Conservation (phyloP, 1,284 basidiomycete species). For the Laetiporus sulphureus region DNA sequence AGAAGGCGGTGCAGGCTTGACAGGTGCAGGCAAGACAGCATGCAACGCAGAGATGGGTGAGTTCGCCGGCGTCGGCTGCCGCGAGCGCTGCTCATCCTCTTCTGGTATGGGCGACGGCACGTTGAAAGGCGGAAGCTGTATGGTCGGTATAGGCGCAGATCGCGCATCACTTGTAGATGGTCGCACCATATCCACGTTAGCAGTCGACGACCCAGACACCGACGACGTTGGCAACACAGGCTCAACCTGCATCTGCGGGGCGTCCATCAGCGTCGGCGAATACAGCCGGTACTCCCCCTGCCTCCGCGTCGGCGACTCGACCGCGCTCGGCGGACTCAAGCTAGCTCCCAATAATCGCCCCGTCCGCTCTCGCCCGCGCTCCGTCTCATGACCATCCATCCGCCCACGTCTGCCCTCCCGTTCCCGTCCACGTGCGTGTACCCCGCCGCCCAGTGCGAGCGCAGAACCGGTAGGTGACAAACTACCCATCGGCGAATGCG, state of each 20-base stretch:
- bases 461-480: conserved; percentile 48
- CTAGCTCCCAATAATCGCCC: conserved; percentile 42
- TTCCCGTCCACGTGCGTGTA: conserved; percentile 23
- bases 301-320: conserved; percentile 23
- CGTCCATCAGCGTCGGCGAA: conserved; percentile 18
- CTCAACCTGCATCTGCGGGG: conserved; percentile 8
- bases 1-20: conserved; percentile 12
- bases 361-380: conserved; percentile 35
- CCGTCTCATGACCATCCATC: conserved; percentile 21
- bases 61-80: conserved; percentile 42
- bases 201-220: conserved; percentile 22
- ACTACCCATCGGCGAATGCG: conserved; percentile 48
- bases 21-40: conserved; percentile 20
- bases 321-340: conserved; percentile 34
- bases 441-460: conserved; percentile 28
- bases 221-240: conserved; percentile 20
- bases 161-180: conserved; percentile 6
- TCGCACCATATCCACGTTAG: conserved; percentile 19
- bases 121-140: conserved; percentile 5
- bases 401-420: conserved; percentile 17
- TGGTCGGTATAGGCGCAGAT: conserved; percentile 9
- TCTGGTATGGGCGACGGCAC: conserved; percentile 32
- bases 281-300: conserved; percentile 20
- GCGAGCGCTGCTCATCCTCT: conserved; percentile 28
- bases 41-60: conserved; percentile 32